These are phyloP conservation scores for Lithohypha guttulata DNA, from an alignment of 2,329 filamentous ascomycete genomes.

Conservation along the genomic window DNA sequence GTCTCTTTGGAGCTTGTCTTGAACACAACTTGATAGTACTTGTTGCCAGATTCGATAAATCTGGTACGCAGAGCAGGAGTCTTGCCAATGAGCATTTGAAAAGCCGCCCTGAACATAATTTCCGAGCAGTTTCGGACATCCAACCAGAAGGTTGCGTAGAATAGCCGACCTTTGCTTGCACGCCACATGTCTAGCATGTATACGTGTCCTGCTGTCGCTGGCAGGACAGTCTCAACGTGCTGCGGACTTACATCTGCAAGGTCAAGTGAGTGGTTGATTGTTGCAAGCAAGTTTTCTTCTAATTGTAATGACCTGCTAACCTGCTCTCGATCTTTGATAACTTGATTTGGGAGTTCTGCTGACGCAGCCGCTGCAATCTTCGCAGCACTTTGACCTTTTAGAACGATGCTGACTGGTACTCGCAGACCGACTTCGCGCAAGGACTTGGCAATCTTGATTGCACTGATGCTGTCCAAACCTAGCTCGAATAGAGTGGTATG, in stretches of 20 bases:
- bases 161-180: slow-evolving; percentile 53
- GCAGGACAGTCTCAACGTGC: slow-evolving; percentile 49
- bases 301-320: not conserved
- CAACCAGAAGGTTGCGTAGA: slow-evolving; percentile 65
- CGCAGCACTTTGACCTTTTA: slow-evolving; percentile 53
- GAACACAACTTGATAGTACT: slow-evolving; percentile 12
- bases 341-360: slow-evolving; percentile 21
- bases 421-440: slow-evolving; percentile 53
- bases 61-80: slow-evolving; percentile 58
- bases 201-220: slow-evolving; percentile 63
- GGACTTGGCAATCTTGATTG: slow-evolving; percentile 69
- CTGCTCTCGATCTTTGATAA: slow-evolving; percentile 20
- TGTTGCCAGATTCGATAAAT: slow-evolving; percentile 36
- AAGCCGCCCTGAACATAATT: slow-evolving; percentile 44
- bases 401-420: slow-evolving; percentile 59
- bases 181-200: slow-evolving; percentile 75
- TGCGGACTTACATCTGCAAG: slow-evolving; percentile 30
- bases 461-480: slow-evolving; percentile 82
- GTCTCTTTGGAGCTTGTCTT: slow-evolving; percentile 14
- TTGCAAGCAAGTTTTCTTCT: not conserved
- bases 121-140: slow-evolving; percentile 34
- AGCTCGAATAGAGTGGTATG: slow-evolving; percentile 66
- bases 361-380: slow-evolving; percentile 48
- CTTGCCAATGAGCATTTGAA: slow-evolving; percentile 46
- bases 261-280: no score